phyloP scores from a whole-genome alignment of 768 basidiomycete genomes.

The Amanita pallidorosea region DNA sequence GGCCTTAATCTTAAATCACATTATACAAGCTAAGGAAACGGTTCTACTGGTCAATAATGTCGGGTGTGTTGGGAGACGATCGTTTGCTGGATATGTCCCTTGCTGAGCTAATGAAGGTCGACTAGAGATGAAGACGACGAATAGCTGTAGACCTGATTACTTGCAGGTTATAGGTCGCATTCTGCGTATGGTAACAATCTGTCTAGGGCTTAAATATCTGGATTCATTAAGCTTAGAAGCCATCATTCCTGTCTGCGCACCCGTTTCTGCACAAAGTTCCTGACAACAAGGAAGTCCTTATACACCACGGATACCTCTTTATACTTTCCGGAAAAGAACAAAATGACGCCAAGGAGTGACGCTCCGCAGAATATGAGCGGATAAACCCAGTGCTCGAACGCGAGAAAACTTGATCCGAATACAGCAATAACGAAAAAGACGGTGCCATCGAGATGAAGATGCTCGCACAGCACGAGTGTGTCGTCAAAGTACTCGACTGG shows the following conservation, averaged over 20 bases:
- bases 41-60: no score
- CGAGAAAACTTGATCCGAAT: background rate
- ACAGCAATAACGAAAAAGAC: slow-evolving; percentile 1
- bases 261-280: background rate
- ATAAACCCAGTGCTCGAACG: background rate
- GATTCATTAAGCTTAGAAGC: no score
- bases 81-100: no score
- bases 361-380: background rate
- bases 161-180: no score
- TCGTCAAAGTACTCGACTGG: background rate
- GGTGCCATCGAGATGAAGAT: background rate
- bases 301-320: background rate
- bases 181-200: no score
- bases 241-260: background rate
- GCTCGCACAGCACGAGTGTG: background rate
- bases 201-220: no score
- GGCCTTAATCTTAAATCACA: no score
- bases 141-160: no score
- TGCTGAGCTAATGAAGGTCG: no score
- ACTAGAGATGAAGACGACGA: no score
- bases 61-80: no score
- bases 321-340: background rate
- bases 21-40: no score
- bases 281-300: background rate
- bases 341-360: background rate